phyloP scores from a whole-genome alignment of 1,284 basidiomycete species.

The Cystobasidium slooffiae region DNA sequence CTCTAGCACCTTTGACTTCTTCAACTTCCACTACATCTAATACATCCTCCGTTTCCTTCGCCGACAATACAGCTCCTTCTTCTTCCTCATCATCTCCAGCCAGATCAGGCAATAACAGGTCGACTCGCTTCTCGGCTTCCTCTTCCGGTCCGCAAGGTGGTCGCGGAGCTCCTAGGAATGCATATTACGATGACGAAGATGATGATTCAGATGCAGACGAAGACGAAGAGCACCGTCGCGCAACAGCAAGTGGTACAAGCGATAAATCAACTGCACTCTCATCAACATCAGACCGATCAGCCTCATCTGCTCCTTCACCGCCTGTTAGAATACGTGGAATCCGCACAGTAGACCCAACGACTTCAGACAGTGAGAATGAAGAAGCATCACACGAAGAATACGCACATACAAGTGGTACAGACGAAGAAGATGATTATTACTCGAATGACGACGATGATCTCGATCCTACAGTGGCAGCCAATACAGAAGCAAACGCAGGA shows the following conservation, averaged over 20 bases:
- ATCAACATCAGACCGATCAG: neutral
- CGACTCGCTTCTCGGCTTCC: neutral
- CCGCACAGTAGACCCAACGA: neutral
- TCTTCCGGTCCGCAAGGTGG: slow-evolving; percentile 11
- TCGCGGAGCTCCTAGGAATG: slow-evolving; percentile 26
- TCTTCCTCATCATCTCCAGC: neutral
- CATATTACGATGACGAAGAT: neutral
- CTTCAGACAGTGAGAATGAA: slow-evolving; percentile 1
- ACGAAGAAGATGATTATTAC: slow-evolving; percentile 26
- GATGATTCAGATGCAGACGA: slow-evolving; percentile 9
- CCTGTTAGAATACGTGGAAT: neutral
- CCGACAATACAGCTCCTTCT: neutral
- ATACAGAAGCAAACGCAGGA: slow-evolving; percentile 39
- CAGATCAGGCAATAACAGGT: neutral
- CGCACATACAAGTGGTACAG: neutral
- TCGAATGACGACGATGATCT: slow-evolving; percentile 28
- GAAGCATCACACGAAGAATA: slow-evolving; percentile 3
- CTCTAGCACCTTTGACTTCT: neutral
- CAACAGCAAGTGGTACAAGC: neutral
- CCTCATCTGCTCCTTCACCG: neutral
- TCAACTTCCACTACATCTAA: neutral
- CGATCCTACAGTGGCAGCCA: slow-evolving; percentile 30
- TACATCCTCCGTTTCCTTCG: neutral
- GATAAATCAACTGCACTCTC: neutral
- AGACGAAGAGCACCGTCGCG: neutral